Percentiles rank a stretch among this genome's conserved stretches.
Evolutionary conservation across 2,329 filamentous ascomycete genomes (phyloP).

Genomic region (Colletotrichum caudatum): DNA sequence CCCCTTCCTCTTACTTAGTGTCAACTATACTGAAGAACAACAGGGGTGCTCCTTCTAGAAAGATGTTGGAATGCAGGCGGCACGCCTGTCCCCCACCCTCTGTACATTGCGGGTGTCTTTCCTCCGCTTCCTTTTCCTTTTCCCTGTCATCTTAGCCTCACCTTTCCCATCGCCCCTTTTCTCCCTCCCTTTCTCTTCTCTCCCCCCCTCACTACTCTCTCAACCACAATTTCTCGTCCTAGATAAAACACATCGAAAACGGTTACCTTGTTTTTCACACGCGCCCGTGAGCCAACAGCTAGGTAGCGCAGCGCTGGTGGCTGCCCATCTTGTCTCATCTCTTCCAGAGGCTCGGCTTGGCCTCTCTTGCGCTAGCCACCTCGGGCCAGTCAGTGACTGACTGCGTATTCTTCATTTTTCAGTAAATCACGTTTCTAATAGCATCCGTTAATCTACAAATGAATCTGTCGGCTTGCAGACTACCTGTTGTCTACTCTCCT

Average conservation of each 20-base stretch:
- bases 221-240: not conserved
- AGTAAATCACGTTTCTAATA: not conserved
- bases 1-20: not conserved
- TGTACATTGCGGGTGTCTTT: not conserved
- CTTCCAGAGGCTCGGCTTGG: not conserved
- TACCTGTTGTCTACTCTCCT: too few relatives aligned
- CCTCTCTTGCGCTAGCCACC: not conserved
- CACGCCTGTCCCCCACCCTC: conserved; percentile 13
- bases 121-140: not conserved
- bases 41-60: conserved; percentile 41
- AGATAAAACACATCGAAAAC: conserved; percentile 37
- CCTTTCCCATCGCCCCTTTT: too few relatives aligned
- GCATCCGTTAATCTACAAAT: not conserved
- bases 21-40: not conserved
- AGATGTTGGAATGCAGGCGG: conserved; percentile 22
- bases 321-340: not conserved
- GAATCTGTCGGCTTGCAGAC: conserved; percentile 20
- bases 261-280: not conserved
- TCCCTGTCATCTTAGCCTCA: not conserved
- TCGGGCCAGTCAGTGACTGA: not conserved
- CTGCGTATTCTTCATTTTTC: not conserved
- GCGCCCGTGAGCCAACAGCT: not conserved
- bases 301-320: not conserved
- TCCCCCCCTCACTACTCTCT: not conserved
- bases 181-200: not conserved